Evolutionary conservation across 495 filamentous ascomycete genomes (phyloP).

Genomic region (Chaetomium fimeti): DNA sequence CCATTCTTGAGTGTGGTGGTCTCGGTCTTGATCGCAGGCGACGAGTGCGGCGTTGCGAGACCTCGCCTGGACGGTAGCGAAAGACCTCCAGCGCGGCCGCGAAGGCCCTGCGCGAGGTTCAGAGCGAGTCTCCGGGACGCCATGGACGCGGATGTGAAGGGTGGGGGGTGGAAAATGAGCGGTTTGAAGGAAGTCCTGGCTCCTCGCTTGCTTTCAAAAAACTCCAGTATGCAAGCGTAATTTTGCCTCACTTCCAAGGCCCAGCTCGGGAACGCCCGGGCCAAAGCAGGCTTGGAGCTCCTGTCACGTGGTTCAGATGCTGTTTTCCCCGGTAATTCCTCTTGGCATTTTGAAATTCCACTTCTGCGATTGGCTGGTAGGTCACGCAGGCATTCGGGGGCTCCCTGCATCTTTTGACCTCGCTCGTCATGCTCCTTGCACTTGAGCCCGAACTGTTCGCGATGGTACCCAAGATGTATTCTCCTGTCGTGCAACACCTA

Average conservation of each 20-base stretch:
- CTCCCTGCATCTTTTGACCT: too few species aligned
- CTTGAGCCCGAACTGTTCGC: too few species aligned
- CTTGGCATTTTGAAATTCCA: slow-evolving; percentile 13
- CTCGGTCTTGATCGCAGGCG: slow-evolving; percentile 74
- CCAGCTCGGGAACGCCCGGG: slow-evolving; percentile 36
- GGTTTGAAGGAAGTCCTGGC: slow-evolving; percentile 44
- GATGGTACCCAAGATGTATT: too few species aligned
- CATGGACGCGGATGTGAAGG: slow-evolving; percentile 59
- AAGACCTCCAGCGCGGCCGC: slow-evolving; percentile 69
- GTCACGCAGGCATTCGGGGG: too few species aligned
- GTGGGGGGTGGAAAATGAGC: slow-evolving; percentile 40
- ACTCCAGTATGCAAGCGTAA: slow-evolving; percentile 26
- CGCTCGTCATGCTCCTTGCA: too few species aligned
- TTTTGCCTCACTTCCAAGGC: slow-evolving; percentile 43
- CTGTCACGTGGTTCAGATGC: slow-evolving; percentile 18
- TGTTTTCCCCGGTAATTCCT: neutral
- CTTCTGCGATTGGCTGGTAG: neutral
- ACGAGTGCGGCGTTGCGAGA: slow-evolving; percentile 71
- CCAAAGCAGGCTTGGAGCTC: slow-evolving; percentile 19
- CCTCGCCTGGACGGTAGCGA: slow-evolving; percentile 72
- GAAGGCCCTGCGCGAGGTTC: slow-evolving; percentile 82
- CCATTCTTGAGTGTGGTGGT: slow-evolving; percentile 96
- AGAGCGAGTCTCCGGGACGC: slow-evolving; percentile 90
- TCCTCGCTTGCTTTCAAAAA: slow-evolving; percentile 33
- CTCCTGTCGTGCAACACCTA: neutral